Percentiles rank a stretch among this genome's conserved stretches.
These are phyloP conservation scores for Crithidia sp. DNA, from an alignment of 208 protist genomes.

Conservation along the genomic window DNA sequence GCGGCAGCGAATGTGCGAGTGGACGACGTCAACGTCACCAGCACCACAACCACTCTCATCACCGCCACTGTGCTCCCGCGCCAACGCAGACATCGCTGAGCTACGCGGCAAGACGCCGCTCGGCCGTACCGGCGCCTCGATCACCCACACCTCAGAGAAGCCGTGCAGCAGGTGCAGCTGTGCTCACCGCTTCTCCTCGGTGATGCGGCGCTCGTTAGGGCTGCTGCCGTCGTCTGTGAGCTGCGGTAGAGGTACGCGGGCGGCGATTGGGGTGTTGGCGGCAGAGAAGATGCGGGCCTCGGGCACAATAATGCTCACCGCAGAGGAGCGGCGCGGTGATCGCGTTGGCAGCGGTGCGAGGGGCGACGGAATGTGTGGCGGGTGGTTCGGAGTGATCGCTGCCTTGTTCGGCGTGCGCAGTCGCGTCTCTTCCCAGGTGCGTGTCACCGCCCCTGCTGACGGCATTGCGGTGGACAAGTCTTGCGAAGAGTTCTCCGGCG, in stretches of 20 bases:
- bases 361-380: background rate
- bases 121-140: conserved; percentile 13
- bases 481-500: too few species aligned
- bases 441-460: too few species aligned
- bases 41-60: background rate
- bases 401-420: background rate
- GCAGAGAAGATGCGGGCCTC: background rate
- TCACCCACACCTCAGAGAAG: background rate
- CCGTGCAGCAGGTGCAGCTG: conserved; percentile 17
- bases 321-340: background rate
- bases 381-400: background rate
- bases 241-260: background rate
- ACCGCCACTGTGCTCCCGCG: background rate
- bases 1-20: background rate
- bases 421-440: background rate
- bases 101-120: conserved; percentile 1
- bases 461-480: too few species aligned
- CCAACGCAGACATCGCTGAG: background rate
- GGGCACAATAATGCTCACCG: background rate
- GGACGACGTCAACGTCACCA: background rate
- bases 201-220: background rate
- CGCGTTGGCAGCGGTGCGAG: background rate
- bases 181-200: background rate
- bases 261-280: background rate
- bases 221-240: background rate